Evolutionary conservation across 2,329 filamentous ascomycete species (phyloP).

Genomic region (Penicillium sp.): DNA sequence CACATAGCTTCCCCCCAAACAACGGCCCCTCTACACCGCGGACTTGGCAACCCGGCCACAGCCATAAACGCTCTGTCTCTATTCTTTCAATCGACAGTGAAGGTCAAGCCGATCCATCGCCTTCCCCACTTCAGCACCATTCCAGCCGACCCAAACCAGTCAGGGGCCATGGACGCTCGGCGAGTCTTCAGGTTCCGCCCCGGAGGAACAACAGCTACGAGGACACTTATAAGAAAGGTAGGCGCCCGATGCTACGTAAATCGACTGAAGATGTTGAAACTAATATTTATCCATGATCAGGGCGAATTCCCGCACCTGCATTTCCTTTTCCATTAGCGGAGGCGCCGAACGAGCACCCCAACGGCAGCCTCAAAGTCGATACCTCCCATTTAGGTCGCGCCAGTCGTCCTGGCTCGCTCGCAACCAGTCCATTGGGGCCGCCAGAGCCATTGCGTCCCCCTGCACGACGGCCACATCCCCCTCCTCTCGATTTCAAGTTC

Average conservation of each 20-base stretch:
- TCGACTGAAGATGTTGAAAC: neutral
- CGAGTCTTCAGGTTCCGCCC: slow-evolving; percentile 76
- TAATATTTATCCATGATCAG: slow-evolving; percentile 25
- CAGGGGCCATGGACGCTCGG: slow-evolving; percentile 73
- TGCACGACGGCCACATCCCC: slow-evolving; percentile 38
- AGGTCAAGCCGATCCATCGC: slow-evolving; percentile 35
- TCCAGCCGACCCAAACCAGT: slow-evolving; percentile 53
- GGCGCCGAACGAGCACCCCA: slow-evolving; percentile 31
- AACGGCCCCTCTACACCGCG: slow-evolving; percentile 33
- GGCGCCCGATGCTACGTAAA: neutral
- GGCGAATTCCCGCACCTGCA: slow-evolving; percentile 37
- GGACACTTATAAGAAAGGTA: slow-evolving; percentile 44
- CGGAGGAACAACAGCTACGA: slow-evolving; percentile 48
- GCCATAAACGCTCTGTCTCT: slow-evolving; percentile 75
- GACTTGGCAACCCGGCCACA: slow-evolving; percentile 49
- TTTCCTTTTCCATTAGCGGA: slow-evolving; percentile 33
- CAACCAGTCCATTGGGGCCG: slow-evolving; percentile 36
- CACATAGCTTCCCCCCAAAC: slow-evolving; percentile 45
- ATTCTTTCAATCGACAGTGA: slow-evolving; percentile 74
- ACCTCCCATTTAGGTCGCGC: slow-evolving; percentile 31
- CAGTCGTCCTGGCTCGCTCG: slow-evolving; percentile 26
- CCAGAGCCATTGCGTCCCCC: slow-evolving; percentile 45
- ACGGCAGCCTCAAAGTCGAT: slow-evolving; percentile 36
- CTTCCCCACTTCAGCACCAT: slow-evolving; percentile 32
- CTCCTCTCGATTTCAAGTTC: slow-evolving; percentile 58